phyloP scores from a whole-genome alignment of 306 rosid genomes.

The Hippophae gyantsensis region DNA sequence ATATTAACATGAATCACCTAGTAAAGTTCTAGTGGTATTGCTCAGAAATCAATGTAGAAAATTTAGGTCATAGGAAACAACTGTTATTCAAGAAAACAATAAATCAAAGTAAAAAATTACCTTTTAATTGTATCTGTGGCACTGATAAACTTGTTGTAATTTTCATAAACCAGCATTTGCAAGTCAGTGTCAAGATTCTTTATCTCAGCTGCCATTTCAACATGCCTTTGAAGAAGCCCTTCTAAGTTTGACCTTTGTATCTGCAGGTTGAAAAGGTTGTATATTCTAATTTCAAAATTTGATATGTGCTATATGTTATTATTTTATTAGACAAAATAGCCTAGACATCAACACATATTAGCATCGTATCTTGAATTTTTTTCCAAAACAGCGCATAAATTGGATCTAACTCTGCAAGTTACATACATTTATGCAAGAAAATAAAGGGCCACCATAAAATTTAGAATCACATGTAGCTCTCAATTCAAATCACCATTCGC shows the following conservation, averaged over 20 bases:
- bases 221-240: constrained; percentile 73
- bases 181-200: constrained; percentile 96
- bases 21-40: too few species aligned
- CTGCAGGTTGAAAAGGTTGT: constrained; percentile 26
- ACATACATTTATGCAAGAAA: too few species aligned
- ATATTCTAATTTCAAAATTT: neutral
- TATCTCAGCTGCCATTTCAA: constrained; percentile 89
- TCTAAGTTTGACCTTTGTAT: constrained; percentile 62
- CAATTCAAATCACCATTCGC: too few species aligned
- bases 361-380: too few species aligned
- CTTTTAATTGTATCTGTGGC: constrained; percentile 88
- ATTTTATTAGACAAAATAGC: neutral
- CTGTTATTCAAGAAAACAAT: neutral
- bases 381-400: too few species aligned
- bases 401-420: too few species aligned
- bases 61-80: neutral
- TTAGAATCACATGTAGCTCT: too few species aligned
- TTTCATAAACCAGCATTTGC: constrained; percentile 90
- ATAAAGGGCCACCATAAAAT: too few species aligned
- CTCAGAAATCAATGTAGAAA: too few species aligned
- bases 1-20: too few species aligned
- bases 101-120: constrained; percentile 12
- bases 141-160: constrained; percentile 83
- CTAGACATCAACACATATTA: too few species aligned
- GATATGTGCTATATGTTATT: neutral